A percentile compares a stretch with the other conserved stretches of the same genome.
Evolutionary conservation across 345 rosid species (phyloP).

Genomic region (rapeseed (Brassica napus)): Da-Ae NC_063441.1:22311001-22311500

Average conservation of each 20-base stretch:
- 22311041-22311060: neutral
- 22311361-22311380: constrained; percentile 49
- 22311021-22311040: constrained; percentile 53
- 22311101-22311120: constrained; percentile 86
- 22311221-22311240: constrained; percentile 89
- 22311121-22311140: constrained; percentile 81
- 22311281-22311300: constrained; percentile 77
- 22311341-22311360: neutral
- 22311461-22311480: constrained; percentile 77
- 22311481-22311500: constrained; percentile 87
- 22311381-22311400: constrained; percentile 54
- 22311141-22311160: constrained; percentile 84
- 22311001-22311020: constrained; percentile 68
- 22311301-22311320: constrained; percentile 8
- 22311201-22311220: constrained; percentile 85
- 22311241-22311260: constrained; percentile 84
- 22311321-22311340: neutral
- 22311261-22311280: constrained; percentile 84
- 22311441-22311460: constrained; percentile 81
- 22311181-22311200: constrained; percentile 79
- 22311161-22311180: constrained; percentile 80
- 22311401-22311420: constrained; percentile 87
- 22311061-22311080: neutral
- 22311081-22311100: neutral
- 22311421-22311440: constrained; percentile 90